These are phyloP conservation scores for Phytophthora sansomeana DNA, from an alignment of 352 stramenopile genomes.

Conservation along the genomic window DNA sequence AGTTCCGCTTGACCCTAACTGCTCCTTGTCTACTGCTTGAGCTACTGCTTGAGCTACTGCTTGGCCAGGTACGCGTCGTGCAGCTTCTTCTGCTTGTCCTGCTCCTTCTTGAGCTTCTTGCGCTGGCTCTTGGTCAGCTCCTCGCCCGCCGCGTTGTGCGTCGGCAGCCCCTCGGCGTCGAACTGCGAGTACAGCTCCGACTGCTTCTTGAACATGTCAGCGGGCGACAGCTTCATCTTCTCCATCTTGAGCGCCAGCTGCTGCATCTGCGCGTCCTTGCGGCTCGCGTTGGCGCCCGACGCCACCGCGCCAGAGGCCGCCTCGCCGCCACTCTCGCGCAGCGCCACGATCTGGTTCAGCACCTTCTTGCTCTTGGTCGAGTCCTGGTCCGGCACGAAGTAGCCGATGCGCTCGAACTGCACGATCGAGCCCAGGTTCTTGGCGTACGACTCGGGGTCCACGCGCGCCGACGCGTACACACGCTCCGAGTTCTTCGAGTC, in stretches of 20 bases:
- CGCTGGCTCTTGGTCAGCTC: conserved; percentile 81
- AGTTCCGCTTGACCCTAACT: not conserved
- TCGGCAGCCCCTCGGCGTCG: conserved; percentile 77
- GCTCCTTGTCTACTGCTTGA: not conserved
- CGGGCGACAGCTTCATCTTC: conserved; percentile 90
- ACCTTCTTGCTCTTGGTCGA: conserved; percentile 92
- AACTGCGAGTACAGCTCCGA: conserved; percentile 77
- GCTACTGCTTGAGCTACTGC: conserved; percentile 20
- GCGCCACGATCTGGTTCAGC: conserved; percentile 97
- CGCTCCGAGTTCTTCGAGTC: conserved; percentile 87
- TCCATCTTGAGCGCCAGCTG: conserved; percentile 93
- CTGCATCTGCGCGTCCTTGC: conserved; percentile 84
- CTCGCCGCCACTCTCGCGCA: conserved; percentile 89
- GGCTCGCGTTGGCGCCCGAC: conserved; percentile 56
- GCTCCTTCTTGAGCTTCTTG: conserved; percentile 92
- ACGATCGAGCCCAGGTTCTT: conserved; percentile 80
- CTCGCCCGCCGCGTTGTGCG: conserved; percentile 65
- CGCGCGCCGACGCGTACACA: conserved; percentile 87
- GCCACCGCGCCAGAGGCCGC: conserved; percentile 19
- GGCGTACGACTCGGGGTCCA: conserved; percentile 82
- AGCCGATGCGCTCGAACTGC: conserved; percentile 98
- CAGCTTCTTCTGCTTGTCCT: conserved; percentile 91
- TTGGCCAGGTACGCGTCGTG: conserved; percentile 69
- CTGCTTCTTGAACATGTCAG: conserved; percentile 85
- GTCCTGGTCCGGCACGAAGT: conserved; percentile 98